Base-by-base conservation (phyloP, 2,329 filamentous ascomycete species). In the Cyphellophora europaea region DNA sequence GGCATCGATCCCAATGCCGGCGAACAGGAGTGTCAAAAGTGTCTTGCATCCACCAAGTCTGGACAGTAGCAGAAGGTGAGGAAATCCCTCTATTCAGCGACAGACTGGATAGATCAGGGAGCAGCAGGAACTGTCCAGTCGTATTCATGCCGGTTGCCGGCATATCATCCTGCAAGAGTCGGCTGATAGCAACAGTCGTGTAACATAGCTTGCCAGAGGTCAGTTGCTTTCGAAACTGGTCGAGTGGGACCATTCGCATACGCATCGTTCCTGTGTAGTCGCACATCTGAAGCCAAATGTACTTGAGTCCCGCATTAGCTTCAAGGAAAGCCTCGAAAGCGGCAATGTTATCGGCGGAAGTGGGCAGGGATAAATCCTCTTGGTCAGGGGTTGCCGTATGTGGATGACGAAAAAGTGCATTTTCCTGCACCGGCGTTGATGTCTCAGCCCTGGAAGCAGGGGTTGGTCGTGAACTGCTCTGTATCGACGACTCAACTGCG, bases 181-280 rank as follows among this genome's bases (percentile, higher is more conserved):
- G 74, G 1, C 83, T 66, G 4, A 71, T 66, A 0, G 75, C 79
- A 43, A 73, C 68, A 1, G 81, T 72, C 39, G 89, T 71, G 4
- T 74, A 71, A 11, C 85, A 63, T 8, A 64, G 60, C 11, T 66
- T 62, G 23, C 66, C 56, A 12, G 61, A 56, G 16, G 56, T 50
- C 0, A 77, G 51, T 5, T 69, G 57, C 3, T 62, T 62, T 18
- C 65, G 51, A 15, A 78, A 72, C 27, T 70, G 67, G 1, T 65
- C 61, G 28, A 82, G 67, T 0, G 84, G 82, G 2, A 91, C 58
- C 42, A 85, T 71, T 3, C 82, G 72, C 44, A 75, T 69, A 11
- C 82, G 71, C 1, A 77, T 55, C 2, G 72, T 80, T 2, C 75
- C 74, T n/a, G 82, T 85, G 55, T 82, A 80, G 56, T 93, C 85